Evolutionary conservation across 768 basidiomycete species (phyloP).

Genomic region (Pleurotus tuoliensis): DNA sequence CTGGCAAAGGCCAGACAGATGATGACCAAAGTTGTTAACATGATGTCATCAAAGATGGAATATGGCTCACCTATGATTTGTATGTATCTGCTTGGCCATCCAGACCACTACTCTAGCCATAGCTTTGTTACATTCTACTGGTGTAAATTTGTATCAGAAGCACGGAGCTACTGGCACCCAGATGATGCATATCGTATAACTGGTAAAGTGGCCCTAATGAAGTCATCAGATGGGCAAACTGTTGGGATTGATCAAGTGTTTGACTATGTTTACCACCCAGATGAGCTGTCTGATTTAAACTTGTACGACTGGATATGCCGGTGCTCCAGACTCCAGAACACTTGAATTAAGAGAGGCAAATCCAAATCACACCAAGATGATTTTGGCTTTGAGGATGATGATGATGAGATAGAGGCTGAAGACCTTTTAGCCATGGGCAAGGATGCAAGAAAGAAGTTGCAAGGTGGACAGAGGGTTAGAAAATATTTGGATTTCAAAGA

Average conservation of each 20-base stretch:
- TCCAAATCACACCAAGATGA: neutral
- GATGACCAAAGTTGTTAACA: slow-evolving; percentile 25
- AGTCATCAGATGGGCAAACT: slow-evolving; percentile 10
- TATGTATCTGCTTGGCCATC: slow-evolving; percentile 12
- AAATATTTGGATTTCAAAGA: neutral
- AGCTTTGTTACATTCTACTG: slow-evolving; percentile 9
- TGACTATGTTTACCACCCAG: slow-evolving; percentile 13
- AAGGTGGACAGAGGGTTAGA: neutral
- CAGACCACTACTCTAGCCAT: slow-evolving; percentile 28
- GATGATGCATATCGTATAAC: slow-evolving; percentile 5
- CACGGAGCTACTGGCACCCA: slow-evolving; percentile 9
- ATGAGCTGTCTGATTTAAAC: slow-evolving; percentile 7
- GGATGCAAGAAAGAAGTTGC: neutral
- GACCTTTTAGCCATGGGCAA: neutral
- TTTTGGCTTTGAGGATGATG: neutral
- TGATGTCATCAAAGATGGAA: slow-evolving; percentile 23
- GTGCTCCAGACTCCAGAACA: slow-evolving; percentile 1
- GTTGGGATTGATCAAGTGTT: slow-evolving; percentile 17
- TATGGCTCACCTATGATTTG: slow-evolving; percentile 23
- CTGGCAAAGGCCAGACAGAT: slow-evolving; percentile 18
- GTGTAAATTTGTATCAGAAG: slow-evolving; percentile 14
- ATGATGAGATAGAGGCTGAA: neutral
- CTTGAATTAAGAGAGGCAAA: neutral
- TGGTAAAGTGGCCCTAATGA: slow-evolving; percentile 18
- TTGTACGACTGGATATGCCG: slow-evolving; percentile 16